Evolutionary conservation across 768 basidiomycete species (phyloP), one percentile per base, ranked within the genome.

Genomic region (Tricholoma matsutake): DNA sequence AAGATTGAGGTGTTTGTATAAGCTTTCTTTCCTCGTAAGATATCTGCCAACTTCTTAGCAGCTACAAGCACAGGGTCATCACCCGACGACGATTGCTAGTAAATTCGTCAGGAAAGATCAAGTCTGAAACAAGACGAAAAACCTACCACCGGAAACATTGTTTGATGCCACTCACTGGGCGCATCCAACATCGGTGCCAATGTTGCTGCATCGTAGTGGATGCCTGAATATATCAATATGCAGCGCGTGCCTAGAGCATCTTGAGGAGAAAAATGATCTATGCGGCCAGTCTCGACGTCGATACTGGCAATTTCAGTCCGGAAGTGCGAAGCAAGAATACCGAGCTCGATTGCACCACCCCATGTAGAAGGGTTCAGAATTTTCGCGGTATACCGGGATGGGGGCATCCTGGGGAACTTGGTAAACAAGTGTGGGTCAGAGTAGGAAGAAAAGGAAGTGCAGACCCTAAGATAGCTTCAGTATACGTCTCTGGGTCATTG

Each of bases 321-420:
- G 71, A 87, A 97, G 73, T 96, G 86, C 7, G 83, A 77, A 2
- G 96, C 86, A 61, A 98, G 86, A 63, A 98, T 85, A 6, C 87
- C 78, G 2, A 98, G 86, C 75, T 95, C 95, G 69, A 98, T 98
- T 1, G 96, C 96, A 14, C 96, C 96, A 54, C 96, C 96, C 96
- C 96, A 98, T 0, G 90, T 85, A 2, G 82, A 76, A 1, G 92
- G 86, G 51, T 87, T 88, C 53, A 86, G 78, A 63, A 98, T 98
- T 4, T 90, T 91, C 5, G 78, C 64, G 63, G 94, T 90, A 73
- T 98, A 98, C 54, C 86, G 79, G 73, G 79, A 58, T 69, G 88
- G 67, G 78, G 93, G 72, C 71, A 78, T 79, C 29, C 80, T 80
- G 54, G 43, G 22, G 35, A 5, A 29, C 39, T 49, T 43, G 41